Percentiles rank a stretch among this genome's conserved stretches.
Evolutionary conservation across 371 early-diverging fungal genomes (phyloP).

Genomic region (Capillidium heterosporum): DNA sequence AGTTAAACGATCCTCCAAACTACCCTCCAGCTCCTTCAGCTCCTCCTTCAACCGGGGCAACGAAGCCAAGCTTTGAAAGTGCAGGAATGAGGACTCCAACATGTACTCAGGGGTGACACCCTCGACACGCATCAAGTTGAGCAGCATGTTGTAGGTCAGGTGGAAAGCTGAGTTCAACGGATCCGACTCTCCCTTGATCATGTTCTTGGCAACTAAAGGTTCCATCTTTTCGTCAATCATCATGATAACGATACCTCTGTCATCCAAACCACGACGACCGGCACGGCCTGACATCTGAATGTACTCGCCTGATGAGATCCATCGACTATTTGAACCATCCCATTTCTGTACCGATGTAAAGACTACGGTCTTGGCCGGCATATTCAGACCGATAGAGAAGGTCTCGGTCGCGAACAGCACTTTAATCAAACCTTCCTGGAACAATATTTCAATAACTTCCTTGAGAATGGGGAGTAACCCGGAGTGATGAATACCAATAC

Average conservation of each 20-base stretch:
- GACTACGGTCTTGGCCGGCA: conserved; percentile 99
- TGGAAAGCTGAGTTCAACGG: conserved; percentile 94
- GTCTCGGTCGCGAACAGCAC: conserved; percentile 99
- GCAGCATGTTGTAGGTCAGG: conserved; percentile 97
- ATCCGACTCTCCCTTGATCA: conserved; percentile 91
- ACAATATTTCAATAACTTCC: conserved; percentile 99
- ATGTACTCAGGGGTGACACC: conserved; percentile 90
- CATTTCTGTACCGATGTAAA: conserved; percentile 96
- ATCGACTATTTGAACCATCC: conserved; percentile 82
- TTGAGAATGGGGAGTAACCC: conserved; percentile 98
- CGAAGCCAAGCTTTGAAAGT: conserved; percentile 81
- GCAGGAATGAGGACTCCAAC: conserved; percentile 88
- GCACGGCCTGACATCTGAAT: conserved; percentile 99
- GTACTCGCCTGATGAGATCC: conserved; percentile 95
- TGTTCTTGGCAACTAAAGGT: conserved; percentile 75
- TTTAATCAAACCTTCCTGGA: conserved; percentile 97
- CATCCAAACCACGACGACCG: conserved; percentile 95
- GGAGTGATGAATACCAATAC: conserved; percentile 99
- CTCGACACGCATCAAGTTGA: conserved; percentile 96
- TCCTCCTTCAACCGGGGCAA: conserved; percentile 59
- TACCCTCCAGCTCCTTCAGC: conserved; percentile 1
- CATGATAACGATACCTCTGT: conserved; percentile 94
- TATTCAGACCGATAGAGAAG: conserved; percentile 99
- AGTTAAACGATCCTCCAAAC: not conserved
- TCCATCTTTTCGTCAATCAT: conserved; percentile 96